A percentile compares a stretch with the other conserved stretches of the same genome.
phyloP scores from a whole-genome alignment of 164 flowering plant species.

The Annona squamosa region DNA sequence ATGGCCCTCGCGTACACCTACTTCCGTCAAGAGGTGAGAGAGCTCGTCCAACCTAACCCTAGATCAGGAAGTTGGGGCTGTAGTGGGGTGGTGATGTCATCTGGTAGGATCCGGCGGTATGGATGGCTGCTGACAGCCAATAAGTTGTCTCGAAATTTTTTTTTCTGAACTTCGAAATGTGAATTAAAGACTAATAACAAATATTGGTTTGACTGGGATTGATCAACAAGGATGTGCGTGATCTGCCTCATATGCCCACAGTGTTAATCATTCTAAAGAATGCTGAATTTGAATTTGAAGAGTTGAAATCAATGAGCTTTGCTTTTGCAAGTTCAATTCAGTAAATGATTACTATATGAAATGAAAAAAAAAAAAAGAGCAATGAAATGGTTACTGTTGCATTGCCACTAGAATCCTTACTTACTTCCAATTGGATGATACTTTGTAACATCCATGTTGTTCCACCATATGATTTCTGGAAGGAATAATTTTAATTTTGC shows the following conservation, averaged over 20 bases:
- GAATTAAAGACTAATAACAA: neutral
- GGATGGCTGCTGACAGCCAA: neutral
- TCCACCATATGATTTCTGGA: neutral
- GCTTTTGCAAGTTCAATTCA: too few relatives aligned
- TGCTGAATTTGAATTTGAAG: neutral
- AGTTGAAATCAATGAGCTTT: too few relatives aligned
- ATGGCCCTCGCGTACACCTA: constrained; percentile 85
- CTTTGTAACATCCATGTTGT: too few relatives aligned
- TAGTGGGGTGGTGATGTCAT: neutral
- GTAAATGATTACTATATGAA: too few relatives aligned
- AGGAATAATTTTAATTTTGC: neutral
- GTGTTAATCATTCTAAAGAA: neutral
- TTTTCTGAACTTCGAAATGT: too few relatives aligned
- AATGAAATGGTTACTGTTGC: too few relatives aligned
- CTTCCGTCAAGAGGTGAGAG: constrained; percentile 61
- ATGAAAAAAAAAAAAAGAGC: too few relatives aligned
- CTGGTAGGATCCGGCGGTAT: too few relatives aligned
- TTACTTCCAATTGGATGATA: too few relatives aligned
- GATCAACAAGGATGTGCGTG: neutral
- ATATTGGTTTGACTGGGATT: neutral
- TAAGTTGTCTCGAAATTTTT: too few relatives aligned
- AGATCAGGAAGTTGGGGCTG: neutral
- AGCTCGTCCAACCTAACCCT: constrained; percentile 13
- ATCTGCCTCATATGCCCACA: neutral
- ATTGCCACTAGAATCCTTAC: too few relatives aligned